phyloP scores from a whole-genome alignment of 345 rosid species.

The Reutealis trisperma region DNA sequence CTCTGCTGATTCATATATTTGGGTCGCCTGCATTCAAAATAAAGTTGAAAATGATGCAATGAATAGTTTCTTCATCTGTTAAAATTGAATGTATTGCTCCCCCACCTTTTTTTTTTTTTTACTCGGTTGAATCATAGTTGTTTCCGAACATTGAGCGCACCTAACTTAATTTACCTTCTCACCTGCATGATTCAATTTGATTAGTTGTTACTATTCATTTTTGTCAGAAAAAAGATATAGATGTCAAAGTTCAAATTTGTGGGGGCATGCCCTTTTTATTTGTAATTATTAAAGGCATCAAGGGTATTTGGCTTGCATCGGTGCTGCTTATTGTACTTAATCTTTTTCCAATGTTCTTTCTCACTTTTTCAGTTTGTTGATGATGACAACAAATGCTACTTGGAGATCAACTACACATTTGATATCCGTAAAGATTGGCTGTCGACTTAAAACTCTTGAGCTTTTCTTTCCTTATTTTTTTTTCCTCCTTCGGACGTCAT shows the following conservation, averaged over 20 bases:
- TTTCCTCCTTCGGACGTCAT: background rate
- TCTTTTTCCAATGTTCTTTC: background rate
- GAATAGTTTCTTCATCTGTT: background rate
- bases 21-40: background rate
- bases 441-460: background rate
- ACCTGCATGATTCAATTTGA: background rate
- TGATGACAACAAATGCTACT: constrained; percentile 81
- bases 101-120: no score
- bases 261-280: no score
- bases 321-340: background rate
- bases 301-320: background rate
- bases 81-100: background rate
- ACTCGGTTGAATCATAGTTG: background rate
- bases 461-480: background rate
- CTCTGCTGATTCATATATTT: background rate
- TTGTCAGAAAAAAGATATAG: no score
- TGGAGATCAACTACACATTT: constrained; percentile 90
- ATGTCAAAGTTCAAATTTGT: no score
- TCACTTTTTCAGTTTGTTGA: constrained; percentile 60
- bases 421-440: constrained; percentile 84
- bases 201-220: background rate
- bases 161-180: background rate
- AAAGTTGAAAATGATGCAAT: background rate
- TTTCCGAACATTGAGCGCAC: background rate
- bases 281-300: background rate